phyloP scores from a whole-genome alignment of 208 protist genomes.

The Blechomonas ayalai region DNA sequence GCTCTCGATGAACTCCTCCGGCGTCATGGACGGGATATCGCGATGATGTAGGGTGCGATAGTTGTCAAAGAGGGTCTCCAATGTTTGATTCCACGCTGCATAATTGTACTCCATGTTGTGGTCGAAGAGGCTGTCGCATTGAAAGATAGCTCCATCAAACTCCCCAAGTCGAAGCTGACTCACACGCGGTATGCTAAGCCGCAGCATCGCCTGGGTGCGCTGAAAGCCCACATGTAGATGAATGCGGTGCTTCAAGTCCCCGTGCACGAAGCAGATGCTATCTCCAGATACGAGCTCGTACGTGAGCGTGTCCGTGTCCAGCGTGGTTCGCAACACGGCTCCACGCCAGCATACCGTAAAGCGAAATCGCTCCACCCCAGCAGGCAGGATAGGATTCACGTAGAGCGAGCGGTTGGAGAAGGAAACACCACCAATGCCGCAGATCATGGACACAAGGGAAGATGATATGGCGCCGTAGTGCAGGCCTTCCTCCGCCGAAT shows the following conservation, averaged over 20 bases:
- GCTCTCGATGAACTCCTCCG: conserved; percentile 77
- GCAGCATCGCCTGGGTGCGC: conserved; percentile 16
- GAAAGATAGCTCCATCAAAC: conserved; percentile 82
- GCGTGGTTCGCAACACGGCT: conserved; percentile 43
- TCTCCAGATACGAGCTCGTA: conserved; percentile 78
- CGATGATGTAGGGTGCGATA: conserved; percentile 72
- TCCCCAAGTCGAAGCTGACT: conserved; percentile 29
- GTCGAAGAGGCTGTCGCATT: conserved; percentile 73
- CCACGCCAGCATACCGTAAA: conserved; percentile 81
- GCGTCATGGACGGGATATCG: conserved; percentile 62
- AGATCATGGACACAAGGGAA: conserved; percentile 51
- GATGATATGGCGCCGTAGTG: conserved; percentile 75
- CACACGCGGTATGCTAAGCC: conserved; percentile 45
- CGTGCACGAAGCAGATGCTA: conserved; percentile 81
- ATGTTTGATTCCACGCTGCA: conserved; percentile 69
- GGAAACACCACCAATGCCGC: conserved; percentile 68
- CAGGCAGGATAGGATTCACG: conserved; percentile 69
- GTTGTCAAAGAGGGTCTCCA: conserved; percentile 84
- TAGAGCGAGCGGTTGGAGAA: conserved; percentile 35
- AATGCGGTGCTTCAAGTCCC: conserved; percentile 49
- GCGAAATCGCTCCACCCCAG: conserved; percentile 49
- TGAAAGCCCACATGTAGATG: conserved; percentile 76
- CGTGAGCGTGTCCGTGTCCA: conserved; percentile 49
- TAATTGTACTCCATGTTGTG: conserved; percentile 86
- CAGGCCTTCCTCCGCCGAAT: conserved; percentile 78